phyloP scores from a whole-genome alignment of 1,284 basidiomycete genomes.

The Trichosporon sp. region DNA sequence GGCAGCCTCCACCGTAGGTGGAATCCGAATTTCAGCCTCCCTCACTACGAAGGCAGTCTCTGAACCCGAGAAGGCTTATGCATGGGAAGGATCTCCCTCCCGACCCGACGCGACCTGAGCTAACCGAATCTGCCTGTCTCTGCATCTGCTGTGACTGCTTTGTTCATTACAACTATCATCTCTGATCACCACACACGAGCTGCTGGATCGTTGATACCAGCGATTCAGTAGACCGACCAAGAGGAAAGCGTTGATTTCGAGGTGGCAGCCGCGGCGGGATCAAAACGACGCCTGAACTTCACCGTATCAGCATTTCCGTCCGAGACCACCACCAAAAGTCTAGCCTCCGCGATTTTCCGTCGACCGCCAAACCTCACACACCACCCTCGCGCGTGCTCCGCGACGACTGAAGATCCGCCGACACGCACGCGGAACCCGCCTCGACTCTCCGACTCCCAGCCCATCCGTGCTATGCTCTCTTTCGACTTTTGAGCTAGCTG shows the following conservation, averaged over 20 bases:
- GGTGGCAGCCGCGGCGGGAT: background rate
- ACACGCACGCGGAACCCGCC: background rate
- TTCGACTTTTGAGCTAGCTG: background rate
- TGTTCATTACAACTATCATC: background rate
- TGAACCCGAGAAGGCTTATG: background rate
- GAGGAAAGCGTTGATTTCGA: slow-evolving; percentile 2
- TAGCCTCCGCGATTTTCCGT: slow-evolving; percentile 26
- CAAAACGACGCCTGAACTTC: background rate
- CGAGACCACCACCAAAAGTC: slow-evolving; percentile 14
- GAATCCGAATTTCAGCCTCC: slow-evolving; percentile 15
- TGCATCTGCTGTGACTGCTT: background rate
- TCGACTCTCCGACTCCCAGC: background rate
- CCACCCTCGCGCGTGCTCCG: slow-evolving; percentile 1
- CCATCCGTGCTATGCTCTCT: slow-evolving; percentile 3
- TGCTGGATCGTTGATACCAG: background rate
- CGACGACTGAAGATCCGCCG: slow-evolving; percentile 4
- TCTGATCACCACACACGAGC: background rate
- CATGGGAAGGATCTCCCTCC: background rate
- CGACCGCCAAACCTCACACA: background rate
- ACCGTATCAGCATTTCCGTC: background rate
- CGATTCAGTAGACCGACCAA: background rate
- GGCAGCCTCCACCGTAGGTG: too few species aligned
- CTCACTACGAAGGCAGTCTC: slow-evolving; percentile 8
- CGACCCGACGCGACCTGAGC: slow-evolving; percentile 7
- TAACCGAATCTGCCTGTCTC: background rate